These are phyloP conservation scores for Carpinus viminea DNA, from an alignment of 306 rosid species.

Conservation along the genomic window DNA sequence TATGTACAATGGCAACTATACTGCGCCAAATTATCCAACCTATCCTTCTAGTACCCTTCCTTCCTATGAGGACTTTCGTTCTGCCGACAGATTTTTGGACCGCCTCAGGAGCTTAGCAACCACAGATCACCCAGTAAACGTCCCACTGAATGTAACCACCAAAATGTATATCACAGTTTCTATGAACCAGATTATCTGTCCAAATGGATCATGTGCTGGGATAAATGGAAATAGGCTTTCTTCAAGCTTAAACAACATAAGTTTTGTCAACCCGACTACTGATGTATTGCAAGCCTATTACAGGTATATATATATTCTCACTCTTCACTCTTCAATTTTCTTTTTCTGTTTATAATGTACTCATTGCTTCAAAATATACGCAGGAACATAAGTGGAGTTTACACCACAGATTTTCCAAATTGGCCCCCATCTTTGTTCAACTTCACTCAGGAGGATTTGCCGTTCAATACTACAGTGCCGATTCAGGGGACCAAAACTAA, in stretches of 20 bases:
- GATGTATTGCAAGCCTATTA: slow-evolving; percentile 29
- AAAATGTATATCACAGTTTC: slow-evolving; percentile 20
- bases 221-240: neutral
- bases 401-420: slow-evolving; percentile 2
- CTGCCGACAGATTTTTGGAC: slow-evolving; percentile 15
- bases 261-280: slow-evolving; percentile 15
- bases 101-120: slow-evolving; percentile 23
- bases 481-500: slow-evolving; percentile 13
- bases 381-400: slow-evolving; percentile 27
- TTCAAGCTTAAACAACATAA: slow-evolving; percentile 31
- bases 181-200: slow-evolving; percentile 13
- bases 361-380: neutral
- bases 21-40: too few species aligned
- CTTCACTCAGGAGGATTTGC: slow-evolving; percentile 19
- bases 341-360: too few species aligned
- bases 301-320: slow-evolving; percentile 12
- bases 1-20: too few species aligned
- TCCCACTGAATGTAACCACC: slow-evolving; percentile 12
- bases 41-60: neutral
- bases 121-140: slow-evolving; percentile 15
- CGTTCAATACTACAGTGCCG: slow-evolving; percentile 7
- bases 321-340: too few species aligned
- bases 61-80: neutral
- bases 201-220: slow-evolving; percentile 15
- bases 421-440: too few species aligned